phyloP scores from a whole-genome alignment of 192 early-diverging fungal genomes.

The Backusella psychrophila region DNA sequence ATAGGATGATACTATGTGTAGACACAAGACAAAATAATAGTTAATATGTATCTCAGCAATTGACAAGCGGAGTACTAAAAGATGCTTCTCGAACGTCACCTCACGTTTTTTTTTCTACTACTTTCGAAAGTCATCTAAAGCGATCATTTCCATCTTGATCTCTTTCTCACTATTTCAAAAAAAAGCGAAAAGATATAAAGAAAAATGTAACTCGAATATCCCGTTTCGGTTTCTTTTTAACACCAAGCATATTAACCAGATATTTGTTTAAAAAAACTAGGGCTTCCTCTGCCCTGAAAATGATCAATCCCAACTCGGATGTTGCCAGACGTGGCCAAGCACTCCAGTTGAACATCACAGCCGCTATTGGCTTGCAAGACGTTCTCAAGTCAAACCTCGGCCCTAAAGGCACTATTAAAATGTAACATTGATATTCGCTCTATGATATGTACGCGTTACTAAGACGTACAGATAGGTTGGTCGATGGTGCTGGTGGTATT shows the following conservation, averaged over 20 bases:
- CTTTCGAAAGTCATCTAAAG: background rate
- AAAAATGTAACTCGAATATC: background rate
- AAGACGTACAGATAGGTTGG: conserved; percentile 61
- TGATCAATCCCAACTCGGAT: conserved; percentile 98
- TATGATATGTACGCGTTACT: background rate
- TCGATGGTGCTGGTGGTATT: conserved; percentile 93
- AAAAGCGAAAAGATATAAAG: background rate
- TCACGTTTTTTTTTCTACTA: background rate
- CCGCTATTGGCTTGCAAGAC: conserved; percentile 93
- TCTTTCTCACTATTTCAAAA: background rate
- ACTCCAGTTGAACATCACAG: conserved; percentile 92
- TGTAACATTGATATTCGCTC: conserved; percentile 46
- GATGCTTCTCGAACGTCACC: background rate
- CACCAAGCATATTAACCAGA: background rate
- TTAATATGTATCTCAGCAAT: no score
- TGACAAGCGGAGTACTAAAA: background rate
- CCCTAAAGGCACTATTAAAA: conserved; percentile 98
- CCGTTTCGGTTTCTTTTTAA: background rate
- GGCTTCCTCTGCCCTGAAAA: conserved; percentile 79
- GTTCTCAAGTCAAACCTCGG: conserved; percentile 96
- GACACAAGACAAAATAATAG: no score
- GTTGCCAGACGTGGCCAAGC: conserved; percentile 98
- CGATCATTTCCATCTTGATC: background rate
- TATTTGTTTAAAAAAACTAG: background rate
- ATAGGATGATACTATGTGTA: background rate